Base-by-base conservation (phyloP, 2,329 filamentous ascomycete species). In the Fusarium torreyae region DNA sequence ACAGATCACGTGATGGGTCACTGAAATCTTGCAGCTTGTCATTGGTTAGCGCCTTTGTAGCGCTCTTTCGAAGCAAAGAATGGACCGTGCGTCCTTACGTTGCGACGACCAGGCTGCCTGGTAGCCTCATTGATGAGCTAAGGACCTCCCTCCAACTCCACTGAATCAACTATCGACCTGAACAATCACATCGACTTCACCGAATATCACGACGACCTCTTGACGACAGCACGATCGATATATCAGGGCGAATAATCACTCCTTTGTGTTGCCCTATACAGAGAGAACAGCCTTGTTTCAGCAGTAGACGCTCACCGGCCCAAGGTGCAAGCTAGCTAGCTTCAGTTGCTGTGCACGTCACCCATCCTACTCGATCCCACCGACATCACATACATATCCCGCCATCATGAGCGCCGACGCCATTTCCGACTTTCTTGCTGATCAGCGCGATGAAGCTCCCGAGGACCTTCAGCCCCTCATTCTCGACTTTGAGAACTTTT, bases 401-500 rank as follows among this genome's bases (percentile, higher is more conserved):
- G 49, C 57, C 68, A 76, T 75, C 74, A 97, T 97, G 93, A 94
- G 92, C 81, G 87, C 89, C 83, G 93, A 97, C 81, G 89, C 91
- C 77, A 96, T 98, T 80, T 88, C 93, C 78, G 93, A 97, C 81
- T 97, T 98, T 83, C 92, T 99, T 70, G 89, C 90, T 66, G 92
- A 97, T 75, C 93, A 97, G 88, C 92, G 94, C 79, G 94, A 97
- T 78, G 86, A 90, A 79, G 93, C 94, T 76, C 92, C 94, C 53
- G 92, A 94, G 74, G 92, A 97, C 80, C 88, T 97, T 54, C 94
- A 98, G 83, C 88, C 91, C 76, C 89, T 93, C 77, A 93, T 98
- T 81, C 88, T 99, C 75, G 89, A 91, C 76, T 97, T 99, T 72
- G 96, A 99, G 85, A 94, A 97, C 79, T 93, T 90, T 78, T 99